Conservation (phyloP, 139 green algal species). For the Chlorella sp. region DNA sequence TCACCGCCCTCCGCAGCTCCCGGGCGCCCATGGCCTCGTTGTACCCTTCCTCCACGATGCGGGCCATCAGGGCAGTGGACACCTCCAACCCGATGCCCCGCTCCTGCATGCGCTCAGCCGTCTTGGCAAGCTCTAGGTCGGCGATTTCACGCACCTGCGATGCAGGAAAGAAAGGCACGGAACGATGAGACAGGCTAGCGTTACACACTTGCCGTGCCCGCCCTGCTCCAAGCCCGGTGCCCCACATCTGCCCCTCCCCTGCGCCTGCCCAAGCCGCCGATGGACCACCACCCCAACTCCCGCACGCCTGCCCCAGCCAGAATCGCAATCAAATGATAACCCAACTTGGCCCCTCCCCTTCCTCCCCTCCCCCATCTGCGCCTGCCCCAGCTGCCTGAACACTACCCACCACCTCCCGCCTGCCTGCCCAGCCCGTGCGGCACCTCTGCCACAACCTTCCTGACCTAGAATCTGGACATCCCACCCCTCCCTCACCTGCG, state of each 20-base stretch:
- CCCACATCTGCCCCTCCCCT: background rate
- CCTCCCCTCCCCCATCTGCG: background rate
- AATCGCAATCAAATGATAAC: no score
- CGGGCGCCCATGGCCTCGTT: conserved; percentile 66
- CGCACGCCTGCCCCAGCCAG: background rate
- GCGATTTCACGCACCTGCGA: conserved; percentile 73
- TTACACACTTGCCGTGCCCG: background rate
- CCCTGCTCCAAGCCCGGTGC: background rate
- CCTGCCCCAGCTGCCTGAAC: no score
- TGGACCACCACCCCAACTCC: conserved; percentile 92
- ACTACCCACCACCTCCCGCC: no score
- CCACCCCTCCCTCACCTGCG: background rate
- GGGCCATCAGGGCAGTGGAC: conserved; percentile 55
- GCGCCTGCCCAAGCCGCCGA: conserved; percentile 59
- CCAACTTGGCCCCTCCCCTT: no score
- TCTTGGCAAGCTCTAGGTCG: conserved; percentile 72
- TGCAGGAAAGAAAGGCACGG: conserved; percentile 82
- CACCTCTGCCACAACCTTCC: no score
- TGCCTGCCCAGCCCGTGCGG: no score
- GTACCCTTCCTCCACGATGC: conserved; percentile 75
- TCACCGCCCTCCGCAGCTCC: conserved; percentile 65
- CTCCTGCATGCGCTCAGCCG: conserved; percentile 45
- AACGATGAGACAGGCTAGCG: conserved; percentile 58
- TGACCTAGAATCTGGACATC: no score
- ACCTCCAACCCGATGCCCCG: conserved; percentile 59